Base-by-base conservation (phyloP, 1,284 basidiomycete species). In the Tilletia caries region DNA sequence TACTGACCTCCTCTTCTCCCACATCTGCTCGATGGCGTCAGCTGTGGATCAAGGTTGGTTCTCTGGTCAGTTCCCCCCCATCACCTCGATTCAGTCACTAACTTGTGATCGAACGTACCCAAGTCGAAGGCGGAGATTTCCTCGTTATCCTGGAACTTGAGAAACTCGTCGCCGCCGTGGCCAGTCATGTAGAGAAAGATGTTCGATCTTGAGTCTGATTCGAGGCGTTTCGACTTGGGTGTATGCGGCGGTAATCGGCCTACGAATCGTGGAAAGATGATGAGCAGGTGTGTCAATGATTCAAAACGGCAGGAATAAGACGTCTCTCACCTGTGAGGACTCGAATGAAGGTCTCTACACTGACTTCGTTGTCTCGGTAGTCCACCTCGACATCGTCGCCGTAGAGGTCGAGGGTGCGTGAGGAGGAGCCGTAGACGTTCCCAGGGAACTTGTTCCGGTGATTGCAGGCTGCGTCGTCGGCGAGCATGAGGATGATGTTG, bases 121-220 rank as follows among this genome's bases (percentile, higher is more conserved):
- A 82, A 70, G 46, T 98, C 95, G 70, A 92, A 93, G 0, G 95
- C 93, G 67, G 91, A 93, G 75, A 98, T 93, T 82, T 99, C 96
- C 83, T 98, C 95, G 81, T 93, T 93, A 83, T 99, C 95, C 82
- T 98, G 95, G 83, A 99, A 98, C 84, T 98, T 98, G 76, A 98
- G 88, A 83, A 98, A 99, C 84, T 97, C 95, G 78, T 96, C 92
- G 0, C 95, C 95, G 3, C 96, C 95, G 78, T 98, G 95, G 0
- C 95, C 96, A 0, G 96, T 96, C 91, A 98, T 92, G 84, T 96
- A 98, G 29, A 98, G 89, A 81, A 98, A 96, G 69, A 99, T 88
- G 80, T 98, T 98, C 6, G 92, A 94, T n/a, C 90, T 86, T 67
- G 93, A 90, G 77, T 98, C 94, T 0, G 91, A 91, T 33, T 97